These are phyloP conservation scores for Eragrostis tef DNA, from an alignment of 202 grass and related monocot genomes.

Conservation along the genomic window DNA sequence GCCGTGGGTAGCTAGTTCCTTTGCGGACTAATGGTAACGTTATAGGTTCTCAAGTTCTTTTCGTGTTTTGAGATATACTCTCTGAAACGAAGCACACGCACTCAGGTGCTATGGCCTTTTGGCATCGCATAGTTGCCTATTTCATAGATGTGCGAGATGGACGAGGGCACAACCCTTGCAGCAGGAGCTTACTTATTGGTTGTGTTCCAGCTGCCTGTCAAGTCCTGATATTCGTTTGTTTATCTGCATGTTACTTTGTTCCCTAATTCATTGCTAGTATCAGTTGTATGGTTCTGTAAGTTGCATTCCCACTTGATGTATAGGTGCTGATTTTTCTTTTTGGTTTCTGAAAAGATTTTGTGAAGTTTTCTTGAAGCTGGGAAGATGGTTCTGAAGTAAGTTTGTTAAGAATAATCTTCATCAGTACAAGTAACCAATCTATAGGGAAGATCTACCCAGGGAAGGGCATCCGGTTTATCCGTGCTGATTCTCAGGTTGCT, in stretches of 20 bases:
- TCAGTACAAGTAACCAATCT: too few relatives aligned
- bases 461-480: slow-evolving; percentile 63
- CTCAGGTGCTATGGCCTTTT: slow-evolving; percentile 26
- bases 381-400: slow-evolving; percentile 67
- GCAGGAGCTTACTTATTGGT: background rate
- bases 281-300: background rate
- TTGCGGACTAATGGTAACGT: background rate
- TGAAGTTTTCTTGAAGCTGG: slow-evolving; percentile 38
- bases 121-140: slow-evolving; percentile 19
- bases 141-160: slow-evolving; percentile 26
- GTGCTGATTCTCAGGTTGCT: slow-evolving; percentile 58
- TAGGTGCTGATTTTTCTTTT: background rate
- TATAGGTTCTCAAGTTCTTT: background rate
- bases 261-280: background rate
- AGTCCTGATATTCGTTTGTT: slow-evolving; percentile 7
- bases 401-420: background rate
- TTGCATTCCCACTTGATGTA: background rate
- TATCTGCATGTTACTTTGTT: background rate
- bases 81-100: background rate
- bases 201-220: slow-evolving; percentile 38
- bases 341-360: background rate
- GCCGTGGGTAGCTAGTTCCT: background rate
- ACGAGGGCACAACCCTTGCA: slow-evolving; percentile 28
- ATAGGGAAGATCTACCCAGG: slow-evolving; percentile 57
- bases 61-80: background rate